phyloP scores from a whole-genome alignment of 768 basidiomycete genomes.

The Amanita fuliginea region DNA sequence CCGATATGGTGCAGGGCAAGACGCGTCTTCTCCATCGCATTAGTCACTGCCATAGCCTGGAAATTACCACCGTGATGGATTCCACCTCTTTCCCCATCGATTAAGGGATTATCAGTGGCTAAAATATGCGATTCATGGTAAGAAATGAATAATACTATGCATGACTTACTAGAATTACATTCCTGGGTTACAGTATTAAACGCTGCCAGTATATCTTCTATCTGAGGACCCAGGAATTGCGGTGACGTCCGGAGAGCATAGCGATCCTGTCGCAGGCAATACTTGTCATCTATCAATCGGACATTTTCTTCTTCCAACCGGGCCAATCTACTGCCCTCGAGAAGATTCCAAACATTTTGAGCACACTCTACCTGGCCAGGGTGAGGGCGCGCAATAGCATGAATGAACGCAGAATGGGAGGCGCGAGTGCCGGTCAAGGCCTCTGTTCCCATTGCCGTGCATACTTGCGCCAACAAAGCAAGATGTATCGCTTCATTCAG shows the following conservation, averaged over 20 bases:
- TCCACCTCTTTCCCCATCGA: slow-evolving; percentile 53
- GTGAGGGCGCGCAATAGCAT: slow-evolving; percentile 63
- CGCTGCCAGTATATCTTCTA: slow-evolving; percentile 63
- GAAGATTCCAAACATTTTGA: slow-evolving; percentile 45
- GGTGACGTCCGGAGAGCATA: slow-evolving; percentile 59
- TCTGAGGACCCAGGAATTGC: slow-evolving; percentile 72
- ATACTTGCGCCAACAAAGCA: slow-evolving; percentile 51
- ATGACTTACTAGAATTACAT: slow-evolving; percentile 63
- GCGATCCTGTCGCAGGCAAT: slow-evolving; percentile 65
- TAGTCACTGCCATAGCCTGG: slow-evolving; percentile 72
- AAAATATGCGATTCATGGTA: slow-evolving; percentile 7
- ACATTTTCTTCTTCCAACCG: slow-evolving; percentile 52
- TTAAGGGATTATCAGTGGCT: slow-evolving; percentile 79
- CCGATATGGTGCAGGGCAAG: slow-evolving; percentile 61
- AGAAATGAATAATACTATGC: neutral
- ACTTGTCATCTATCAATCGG: slow-evolving; percentile 51
- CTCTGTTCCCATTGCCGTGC: slow-evolving; percentile 74
- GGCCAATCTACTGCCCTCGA: slow-evolving; percentile 53
- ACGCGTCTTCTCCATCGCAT: slow-evolving; percentile 82
- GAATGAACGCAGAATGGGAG: slow-evolving; percentile 63
- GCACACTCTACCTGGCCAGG: slow-evolving; percentile 76
- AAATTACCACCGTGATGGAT: slow-evolving; percentile 83
- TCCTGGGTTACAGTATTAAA: slow-evolving; percentile 51
- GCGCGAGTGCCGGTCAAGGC: slow-evolving; percentile 58
- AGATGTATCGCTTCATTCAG: slow-evolving; percentile 60